Base-by-base conservation (phyloP, 139 green algal species). In the Chlorella sp. region DNA sequence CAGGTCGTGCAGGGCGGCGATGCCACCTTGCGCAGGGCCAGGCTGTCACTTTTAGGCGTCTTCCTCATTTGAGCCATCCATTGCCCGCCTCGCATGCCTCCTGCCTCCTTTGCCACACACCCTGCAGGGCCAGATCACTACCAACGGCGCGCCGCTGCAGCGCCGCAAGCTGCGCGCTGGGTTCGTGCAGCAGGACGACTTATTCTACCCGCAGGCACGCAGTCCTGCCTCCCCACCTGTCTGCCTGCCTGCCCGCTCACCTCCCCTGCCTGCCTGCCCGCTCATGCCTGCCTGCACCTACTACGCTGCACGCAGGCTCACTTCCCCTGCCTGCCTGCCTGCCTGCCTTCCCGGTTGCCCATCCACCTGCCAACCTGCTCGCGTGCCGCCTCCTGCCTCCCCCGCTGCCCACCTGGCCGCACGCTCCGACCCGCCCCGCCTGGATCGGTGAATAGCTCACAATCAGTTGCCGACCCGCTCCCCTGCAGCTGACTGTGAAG, bases 101-200 rank as follows among this genome's bases (percentile, higher is more conserved):
- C 21, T 42, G 34, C n/a, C 71, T 18, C 24, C 71, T 0, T 22
- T 36, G 22, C 19, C 75, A 4, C 75, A 81, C 36, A 22, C 75
- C 34, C 22, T 68, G 68, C 42, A 88, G 83, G 88, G 91, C 18
- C 68, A 40, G 1, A 40, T 96, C 22, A 91, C 89, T 0, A 85
- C 94, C 34, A 97, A 96, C 71, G 93, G 92, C 26, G 37, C 79
- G 57, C 86, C 89, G 7, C 78, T 88, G 21, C 78, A 86, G 28
- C 66, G 32, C 30, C 26, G 79, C 11, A 69, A 26, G 53, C 30
- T 85, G 61, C 71, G 30, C 21, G 81, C 64, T 90, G 97, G 94
- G 5, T 99, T 98, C 90, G 97, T 99, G 22, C 93, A 97, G 86
- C 97, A 99, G 90, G 96, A 98, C n/a, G 96, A 99, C 88, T 89